Evolutionary conservation across 192 early-diverging fungal species (phyloP).

Genomic region (Phycomyces blakesleeanus): DNA sequence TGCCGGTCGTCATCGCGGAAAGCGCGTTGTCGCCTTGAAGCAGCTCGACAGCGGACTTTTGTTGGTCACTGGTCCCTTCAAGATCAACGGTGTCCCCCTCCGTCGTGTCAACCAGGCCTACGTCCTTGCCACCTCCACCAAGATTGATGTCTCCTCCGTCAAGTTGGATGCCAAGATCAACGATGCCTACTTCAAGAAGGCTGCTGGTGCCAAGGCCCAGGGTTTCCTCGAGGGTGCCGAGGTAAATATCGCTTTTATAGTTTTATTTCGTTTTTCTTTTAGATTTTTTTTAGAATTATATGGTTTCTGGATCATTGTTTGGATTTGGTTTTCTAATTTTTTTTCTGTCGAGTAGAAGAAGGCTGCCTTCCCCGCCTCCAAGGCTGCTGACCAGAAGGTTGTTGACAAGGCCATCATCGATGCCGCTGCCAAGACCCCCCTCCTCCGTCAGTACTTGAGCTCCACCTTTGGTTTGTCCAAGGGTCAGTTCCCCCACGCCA

Average conservation of each 20-base stretch:
- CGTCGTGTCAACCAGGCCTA: slow-evolving; percentile 99
- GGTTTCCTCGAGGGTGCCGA: slow-evolving; percentile 81
- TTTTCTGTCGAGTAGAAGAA: slow-evolving; percentile 49
- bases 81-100: slow-evolving; percentile 98
- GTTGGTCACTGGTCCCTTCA: slow-evolving; percentile 96
- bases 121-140: slow-evolving; percentile 99
- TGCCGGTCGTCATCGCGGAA: slow-evolving; percentile 92
- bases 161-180: slow-evolving; percentile 75
- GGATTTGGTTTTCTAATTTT: not conserved
- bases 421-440: slow-evolving; percentile 78
- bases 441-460: slow-evolving; percentile 85
- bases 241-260: slow-evolving; percentile 28
- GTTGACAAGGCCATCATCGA: slow-evolving; percentile 83
- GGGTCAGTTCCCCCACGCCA: slow-evolving; percentile 93
- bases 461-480: slow-evolving; percentile 89
- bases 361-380: slow-evolving; percentile 72
- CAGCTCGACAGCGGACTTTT: slow-evolving; percentile 92
- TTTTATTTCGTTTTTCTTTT: too few relatives aligned
- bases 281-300: too few relatives aligned
- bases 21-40: slow-evolving; percentile 99
- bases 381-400: slow-evolving; percentile 86
- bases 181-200: slow-evolving; percentile 90
- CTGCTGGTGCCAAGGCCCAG: slow-evolving; percentile 71
- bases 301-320: not conserved
- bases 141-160: slow-evolving; percentile 82